Evolutionary conservation across 192 early-diverging fungal genomes (phyloP).

Genomic region (Coemansia sp.): DNA sequence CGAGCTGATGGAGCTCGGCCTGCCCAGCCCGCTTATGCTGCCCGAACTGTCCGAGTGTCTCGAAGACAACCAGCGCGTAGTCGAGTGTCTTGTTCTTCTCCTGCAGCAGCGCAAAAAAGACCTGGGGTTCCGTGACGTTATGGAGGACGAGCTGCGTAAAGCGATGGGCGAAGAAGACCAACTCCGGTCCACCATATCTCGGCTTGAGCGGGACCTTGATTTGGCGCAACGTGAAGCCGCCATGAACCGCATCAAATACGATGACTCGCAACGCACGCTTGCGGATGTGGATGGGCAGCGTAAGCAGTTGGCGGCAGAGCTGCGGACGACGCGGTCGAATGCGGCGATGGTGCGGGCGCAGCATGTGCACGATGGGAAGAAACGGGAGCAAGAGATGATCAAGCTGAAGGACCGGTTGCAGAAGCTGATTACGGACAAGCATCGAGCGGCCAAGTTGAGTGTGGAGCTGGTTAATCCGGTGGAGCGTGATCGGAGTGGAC

Average conservation of each 20-base stretch:
- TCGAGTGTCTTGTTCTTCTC: conserved; percentile 39
- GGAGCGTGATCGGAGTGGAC: conserved; percentile 26
- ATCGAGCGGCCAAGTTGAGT: conserved; percentile 22
- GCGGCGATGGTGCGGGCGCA: conserved; percentile 33
- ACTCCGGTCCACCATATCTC: conserved; percentile 21
- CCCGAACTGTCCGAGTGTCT: conserved; percentile 35
- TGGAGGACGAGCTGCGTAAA: conserved; percentile 44
- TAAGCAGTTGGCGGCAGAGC: conserved; percentile 28
- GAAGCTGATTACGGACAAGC: conserved; percentile 48
- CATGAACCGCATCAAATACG: conserved; percentile 22
- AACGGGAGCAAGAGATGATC: conserved; percentile 41
- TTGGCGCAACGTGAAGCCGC: conserved; percentile 40
- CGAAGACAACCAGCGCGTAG: conserved; percentile 50
- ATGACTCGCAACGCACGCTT: conserved; percentile 24
- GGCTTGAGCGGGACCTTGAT: conserved; percentile 50
- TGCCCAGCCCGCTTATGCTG: conserved; percentile 49
- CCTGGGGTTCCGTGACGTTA: conserved; percentile 39
- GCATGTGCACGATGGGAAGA: conserved; percentile 48
- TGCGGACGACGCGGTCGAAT: conserved; percentile 36
- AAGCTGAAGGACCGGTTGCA: conserved; percentile 51
- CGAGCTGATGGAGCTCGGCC: conserved; percentile 49
- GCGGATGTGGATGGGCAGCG: conserved; percentile 24
- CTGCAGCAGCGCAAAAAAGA: conserved; percentile 35
- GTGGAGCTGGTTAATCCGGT: conserved; percentile 40
- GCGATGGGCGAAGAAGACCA: conserved; percentile 53